Evolutionary conservation across 768 basidiomycete species (phyloP).

Genomic region (Serendipita sp.): DNA sequence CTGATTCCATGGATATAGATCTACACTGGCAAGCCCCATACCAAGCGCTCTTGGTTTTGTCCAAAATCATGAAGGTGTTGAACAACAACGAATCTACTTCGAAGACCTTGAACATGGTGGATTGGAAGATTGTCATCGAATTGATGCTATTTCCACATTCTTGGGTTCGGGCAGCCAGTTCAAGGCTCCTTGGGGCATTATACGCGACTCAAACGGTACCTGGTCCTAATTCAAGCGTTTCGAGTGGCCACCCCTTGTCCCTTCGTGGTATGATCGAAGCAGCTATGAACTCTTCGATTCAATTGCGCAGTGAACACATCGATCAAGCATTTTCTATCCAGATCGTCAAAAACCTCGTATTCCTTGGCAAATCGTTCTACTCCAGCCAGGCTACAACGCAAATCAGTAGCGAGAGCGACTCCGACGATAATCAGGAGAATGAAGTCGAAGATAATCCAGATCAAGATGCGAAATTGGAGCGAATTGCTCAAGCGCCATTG

Average conservation of each 20-base stretch:
- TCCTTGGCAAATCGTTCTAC: constrained; percentile 74
- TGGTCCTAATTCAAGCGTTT: constrained; percentile 19
- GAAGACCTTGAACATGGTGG: constrained; percentile 24
- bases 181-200: constrained; percentile 55
- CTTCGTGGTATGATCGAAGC: constrained; percentile 43
- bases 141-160: constrained; percentile 82
- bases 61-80: constrained; percentile 40
- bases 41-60: constrained; percentile 51
- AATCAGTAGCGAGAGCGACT: constrained; percentile 14
- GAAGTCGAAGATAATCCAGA: constrained; percentile 15
- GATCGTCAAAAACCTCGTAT: constrained; percentile 85
- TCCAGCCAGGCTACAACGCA: constrained; percentile 21
- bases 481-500: constrained; percentile 33
- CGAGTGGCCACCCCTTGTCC: constrained; percentile 35
- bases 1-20: constrained; percentile 37
- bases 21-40: constrained; percentile 73
- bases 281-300: constrained; percentile 54
- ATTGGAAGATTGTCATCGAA: constrained; percentile 46
- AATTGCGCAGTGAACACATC: constrained; percentile 69
- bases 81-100: constrained; percentile 35
- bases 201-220: constrained; percentile 24
- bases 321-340: constrained; percentile 63
- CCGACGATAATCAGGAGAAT: constrained; percentile 17
- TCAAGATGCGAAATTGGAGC: constrained; percentile 9
- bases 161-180: constrained; percentile 79